phyloP scores from a whole-genome alignment of 257 asterid species.

The Solanum phureja region DNA sequence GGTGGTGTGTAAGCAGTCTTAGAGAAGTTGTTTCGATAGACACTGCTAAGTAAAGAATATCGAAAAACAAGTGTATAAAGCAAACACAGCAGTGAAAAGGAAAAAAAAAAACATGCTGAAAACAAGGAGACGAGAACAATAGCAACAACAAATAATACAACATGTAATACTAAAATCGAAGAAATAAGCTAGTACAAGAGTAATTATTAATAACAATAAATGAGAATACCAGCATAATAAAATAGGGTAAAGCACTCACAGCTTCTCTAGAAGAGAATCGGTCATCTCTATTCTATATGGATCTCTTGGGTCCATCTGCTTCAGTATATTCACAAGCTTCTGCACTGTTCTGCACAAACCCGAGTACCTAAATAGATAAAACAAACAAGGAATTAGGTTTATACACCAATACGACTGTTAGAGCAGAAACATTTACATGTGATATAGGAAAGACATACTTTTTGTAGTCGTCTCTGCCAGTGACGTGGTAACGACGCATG shows the following conservation, averaged over 20 bases:
- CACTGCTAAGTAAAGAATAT: neutral
- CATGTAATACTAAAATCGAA: neutral
- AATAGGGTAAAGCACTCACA: constrained; percentile 32
- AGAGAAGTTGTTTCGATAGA: neutral
- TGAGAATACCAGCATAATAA: neutral
- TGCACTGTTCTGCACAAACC: constrained; percentile 74
- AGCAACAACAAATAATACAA: neutral
- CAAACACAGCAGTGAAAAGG: neutral
- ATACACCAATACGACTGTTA: neutral
- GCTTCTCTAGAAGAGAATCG: constrained; percentile 78
- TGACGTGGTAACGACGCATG: constrained; percentile 71
- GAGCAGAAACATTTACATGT: neutral
- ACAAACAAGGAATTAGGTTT: neutral
- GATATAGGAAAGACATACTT: constrained; percentile 24
- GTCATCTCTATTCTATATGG: constrained; percentile 86
- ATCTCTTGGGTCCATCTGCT: constrained; percentile 82
- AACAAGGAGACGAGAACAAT: neutral
- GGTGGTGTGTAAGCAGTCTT: neutral
- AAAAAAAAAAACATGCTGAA: neutral
- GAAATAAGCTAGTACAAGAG: neutral
- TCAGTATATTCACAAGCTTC: constrained; percentile 76
- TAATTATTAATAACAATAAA: neutral
- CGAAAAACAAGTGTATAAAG: neutral
- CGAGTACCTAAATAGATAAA: constrained; percentile 46
- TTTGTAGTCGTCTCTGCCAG: constrained; percentile 86